Base-by-base conservation (phyloP, 2,329 filamentous ascomycete species). In the Fusarium torulosum region DNA sequence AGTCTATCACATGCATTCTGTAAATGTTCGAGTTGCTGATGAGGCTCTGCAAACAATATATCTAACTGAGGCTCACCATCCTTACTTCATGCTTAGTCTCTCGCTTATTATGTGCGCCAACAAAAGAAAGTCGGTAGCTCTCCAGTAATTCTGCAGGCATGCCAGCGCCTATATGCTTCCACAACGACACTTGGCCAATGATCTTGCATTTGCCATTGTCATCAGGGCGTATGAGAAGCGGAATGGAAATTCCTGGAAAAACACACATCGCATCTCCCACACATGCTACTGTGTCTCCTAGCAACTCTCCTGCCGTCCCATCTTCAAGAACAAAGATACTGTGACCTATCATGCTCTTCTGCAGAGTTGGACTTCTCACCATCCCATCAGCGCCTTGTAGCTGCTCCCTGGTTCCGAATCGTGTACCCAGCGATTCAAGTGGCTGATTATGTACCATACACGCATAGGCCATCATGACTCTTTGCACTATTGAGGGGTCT, bases 381-480 rank as follows among this genome's bases (percentile, higher is more conserved):
- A 64, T 46, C 0, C 63, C 44, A 14, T 42, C 35, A 0, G 49
- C 64, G 0, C 63, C 63, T 4, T 49, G 2, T 3, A 67, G 7
- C 6, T 67, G 63, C 0, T 37, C 20, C 0, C 4, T 1, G 0
- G 27, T 33, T 1, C 45, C 53, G 14, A 59, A 53, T 19, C 27
- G 10, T 0, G 19, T 23, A 0, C 53, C 35, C 0, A 67, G 37
- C 0, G 38, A 35, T 4, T 47, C 23, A 0, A 59, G 25, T 0
- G 63, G 53, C 4, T 67, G 49, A 0, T 4, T 4, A 0, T 67
- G 44, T 0, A 64, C 27, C 53, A 67, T 67, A 5, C 53, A 67
- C 4, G 37, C 41, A 20, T 67, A 67, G 0, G n/a, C 58, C 6
- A 67, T 50, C 31, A 67, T 31, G 2, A 67, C 40, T 5, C 58